phyloP scores from a whole-genome alignment of 768 basidiomycete genomes.

The Leucocoprinus leucothites region DNA sequence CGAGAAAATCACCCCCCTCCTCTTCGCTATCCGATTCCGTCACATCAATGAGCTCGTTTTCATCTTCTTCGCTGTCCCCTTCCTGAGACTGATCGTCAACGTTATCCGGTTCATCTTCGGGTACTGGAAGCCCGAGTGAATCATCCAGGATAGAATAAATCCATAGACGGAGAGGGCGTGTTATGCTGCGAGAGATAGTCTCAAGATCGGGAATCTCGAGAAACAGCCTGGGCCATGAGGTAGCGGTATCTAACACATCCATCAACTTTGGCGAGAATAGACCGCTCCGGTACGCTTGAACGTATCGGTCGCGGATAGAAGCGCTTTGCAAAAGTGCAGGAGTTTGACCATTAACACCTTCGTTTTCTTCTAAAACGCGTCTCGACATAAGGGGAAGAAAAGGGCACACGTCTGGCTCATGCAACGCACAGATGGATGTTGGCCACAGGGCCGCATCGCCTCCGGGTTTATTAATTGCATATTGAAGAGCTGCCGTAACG shows the following conservation, averaged over 20 bases:
- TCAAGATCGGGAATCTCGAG: constrained; percentile 77
- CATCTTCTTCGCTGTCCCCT: constrained; percentile 34
- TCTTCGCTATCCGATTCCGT: constrained; percentile 58
- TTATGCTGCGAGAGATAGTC: constrained; percentile 59
- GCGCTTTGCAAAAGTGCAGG: constrained; percentile 26
- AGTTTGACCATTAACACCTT: constrained; percentile 26
- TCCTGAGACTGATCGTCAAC: constrained; percentile 9
- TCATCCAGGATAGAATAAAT: constrained; percentile 67
- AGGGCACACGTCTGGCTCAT: constrained; percentile 53
- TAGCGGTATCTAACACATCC: constrained; percentile 58
- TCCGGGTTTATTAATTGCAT: constrained; percentile 64
- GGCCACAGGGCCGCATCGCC: constrained; percentile 47
- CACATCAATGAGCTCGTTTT: constrained; percentile 68
- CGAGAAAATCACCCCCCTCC: constrained; percentile 54
- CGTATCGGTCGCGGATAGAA: constrained; percentile 45
- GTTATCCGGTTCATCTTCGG: neutral
- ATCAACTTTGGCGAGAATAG: constrained; percentile 52
- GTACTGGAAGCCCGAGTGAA: constrained; percentile 56
- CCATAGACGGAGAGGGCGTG: constrained; percentile 62
- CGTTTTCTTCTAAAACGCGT: constrained; percentile 32
- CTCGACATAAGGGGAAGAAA: constrained; percentile 52
- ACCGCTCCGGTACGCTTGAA: constrained; percentile 63
- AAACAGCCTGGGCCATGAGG: constrained; percentile 71
- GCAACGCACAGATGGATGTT: constrained; percentile 59
- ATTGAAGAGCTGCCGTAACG: constrained; percentile 73